Percentiles rank a stretch among this genome's conserved stretches.
phyloP scores from a whole-genome alignment of 73 alveolate genomes.

The Tetrahymena elliotti region DNA sequence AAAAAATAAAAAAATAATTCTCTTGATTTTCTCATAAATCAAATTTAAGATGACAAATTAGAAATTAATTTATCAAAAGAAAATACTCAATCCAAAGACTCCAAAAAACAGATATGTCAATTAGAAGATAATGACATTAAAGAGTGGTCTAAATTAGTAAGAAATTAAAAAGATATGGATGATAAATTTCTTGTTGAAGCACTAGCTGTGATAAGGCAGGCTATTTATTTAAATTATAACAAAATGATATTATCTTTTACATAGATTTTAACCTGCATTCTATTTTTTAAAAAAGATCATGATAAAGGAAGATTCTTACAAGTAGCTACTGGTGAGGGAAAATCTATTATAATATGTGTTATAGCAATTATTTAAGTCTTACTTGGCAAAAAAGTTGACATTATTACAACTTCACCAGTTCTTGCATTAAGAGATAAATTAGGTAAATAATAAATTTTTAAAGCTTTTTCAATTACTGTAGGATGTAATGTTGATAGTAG shows the following conservation, averaged over 20 bases:
- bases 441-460: constrained; percentile 6
- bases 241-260: background rate
- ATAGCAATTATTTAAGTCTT: constrained; percentile 50
- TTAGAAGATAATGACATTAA: no score
- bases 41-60: no score
- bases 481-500: constrained; percentile 2
- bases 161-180: background rate
- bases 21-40: no score
- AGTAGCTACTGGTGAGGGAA: constrained; percentile 77
- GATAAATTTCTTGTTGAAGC: background rate
- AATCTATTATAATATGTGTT: constrained; percentile 54
- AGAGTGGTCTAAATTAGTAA: background rate
- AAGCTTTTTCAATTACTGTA: constrained; percentile 39
- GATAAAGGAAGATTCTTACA: constrained; percentile 50
- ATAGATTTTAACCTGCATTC: background rate
- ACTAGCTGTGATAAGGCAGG: background rate
- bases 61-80: no score
- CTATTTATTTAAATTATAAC: background rate
- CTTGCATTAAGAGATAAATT: constrained; percentile 69
- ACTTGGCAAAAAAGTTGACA: constrained; percentile 52
- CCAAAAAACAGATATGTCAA: background rate
- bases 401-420: constrained; percentile 60
- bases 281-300: background rate
- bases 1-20: no score
- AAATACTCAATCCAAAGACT: no score